Base-by-base conservation (phyloP, 306 rosid genomes). In the Dryas alaskensis region DNA sequence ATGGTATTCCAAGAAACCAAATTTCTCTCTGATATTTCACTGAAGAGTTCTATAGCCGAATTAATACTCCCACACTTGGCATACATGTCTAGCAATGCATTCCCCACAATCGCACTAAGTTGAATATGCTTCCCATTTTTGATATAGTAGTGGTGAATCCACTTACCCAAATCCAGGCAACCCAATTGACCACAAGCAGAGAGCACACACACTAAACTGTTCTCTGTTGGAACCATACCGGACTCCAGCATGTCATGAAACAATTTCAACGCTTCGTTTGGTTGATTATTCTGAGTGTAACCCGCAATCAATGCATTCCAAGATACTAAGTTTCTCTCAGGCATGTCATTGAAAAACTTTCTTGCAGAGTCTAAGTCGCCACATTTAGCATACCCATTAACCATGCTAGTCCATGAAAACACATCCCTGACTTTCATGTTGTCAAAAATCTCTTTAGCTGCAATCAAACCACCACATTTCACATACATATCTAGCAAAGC, bases 261-360 rank as follows among this genome's bases (percentile, higher is more conserved):
- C 81, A 92, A 79, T 13, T 83, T 82, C 67, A 92, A 42, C 0
- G 96, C 89, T 79, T 89, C 90, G 69, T 66, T 62, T 4, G 97
- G 92, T 66, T 71, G 79, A 75, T 76, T 81, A 67, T 92, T 89
- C 86, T 92, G 96, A 14, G 97, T 85, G 75, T 77, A 87, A 2
- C 97, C 97, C 0, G 96, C 89, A 60, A 89, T 86, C 89, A 92
- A 83, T 0, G 93, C 92, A 74, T 66, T 92, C 97, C 93, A 89
- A 40, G 93, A 87, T 6, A 87, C 87, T 22, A 76, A 87, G 25
- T 89, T 92, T 73, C 85, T 87, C 9, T 60, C 81, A 59, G 97
- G 96, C 85, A 82, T 92, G 46, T 69, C 83, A 60, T 89, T 74
- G 39, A 92, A 89, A 66, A 87, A 59, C 72, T 13, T 63, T 80